Base-by-base conservation (phyloP, 164 flowering plant species). In the Hamamelis virginiana region DNA sequence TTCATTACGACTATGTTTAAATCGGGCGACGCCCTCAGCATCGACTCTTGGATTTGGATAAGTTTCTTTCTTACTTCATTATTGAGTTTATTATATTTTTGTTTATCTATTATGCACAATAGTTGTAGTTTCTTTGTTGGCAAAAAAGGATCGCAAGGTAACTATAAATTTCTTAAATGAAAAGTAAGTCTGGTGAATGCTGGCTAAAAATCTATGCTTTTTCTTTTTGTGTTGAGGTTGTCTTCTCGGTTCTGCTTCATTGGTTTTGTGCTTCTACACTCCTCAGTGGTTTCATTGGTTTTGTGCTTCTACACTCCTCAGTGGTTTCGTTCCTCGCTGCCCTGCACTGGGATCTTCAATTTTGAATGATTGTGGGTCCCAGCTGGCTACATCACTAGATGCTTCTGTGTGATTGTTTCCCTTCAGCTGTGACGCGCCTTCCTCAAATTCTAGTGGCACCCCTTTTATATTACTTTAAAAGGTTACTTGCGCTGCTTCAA, bases 211-310 rank as follows among this genome's bases (percentile, higher is more conserved):
- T 73, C 21, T 78, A 60, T 82, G 76, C 78, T 72, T 82, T 78
- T 76, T 77, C 71, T 71, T 73, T 85, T 59, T 80, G 68, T 83
- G 76, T 78, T 76, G 96, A 91, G 89, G 92, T n/a, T 86, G 74
- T 83, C 85, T 73, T 80, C 80, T 67, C 80, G 89, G 82, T 80
- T 76, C 91, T 86, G 87, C 90, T 64, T 86, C 89, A 70, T 78
- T 86, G 90, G 79, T 87, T 87, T 83, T 84, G 75, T 83, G 81
- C 85, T 78, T 79, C 89, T 83, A 74, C 89, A 73, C 83, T 79
- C 66, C 69, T 74, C 65, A 72, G 70, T 76, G 82, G 81, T 71
- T n/a, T n/a, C n/a, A n/a, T n/a, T n/a, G 90, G 79, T 87, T 87
- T 83, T 84, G 75, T 83, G 81, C 85, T 78, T 79, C 89, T 83